Conservation (phyloP, 2,329 filamentous ascomycete species). For the Botrytis aclada region DNA sequence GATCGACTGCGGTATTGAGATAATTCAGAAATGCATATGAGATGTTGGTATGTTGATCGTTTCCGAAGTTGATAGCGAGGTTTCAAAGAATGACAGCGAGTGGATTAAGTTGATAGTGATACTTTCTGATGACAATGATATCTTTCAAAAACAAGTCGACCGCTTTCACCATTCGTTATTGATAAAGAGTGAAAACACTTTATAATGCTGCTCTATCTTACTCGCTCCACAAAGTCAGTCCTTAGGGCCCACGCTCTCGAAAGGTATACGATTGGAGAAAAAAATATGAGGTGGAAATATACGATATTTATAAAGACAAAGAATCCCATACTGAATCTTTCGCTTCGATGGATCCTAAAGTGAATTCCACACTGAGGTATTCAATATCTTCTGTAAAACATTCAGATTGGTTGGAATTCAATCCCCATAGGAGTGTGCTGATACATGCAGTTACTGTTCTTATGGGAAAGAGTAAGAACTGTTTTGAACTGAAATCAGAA, state of each 20-base stretch:
- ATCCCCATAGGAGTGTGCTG: too few relatives aligned
- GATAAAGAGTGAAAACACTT: fast-evolving
- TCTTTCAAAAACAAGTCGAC: not conserved
- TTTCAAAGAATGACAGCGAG: not conserved
- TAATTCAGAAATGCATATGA: too few relatives aligned
- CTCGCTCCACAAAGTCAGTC: not conserved
- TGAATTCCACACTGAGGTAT: not conserved
- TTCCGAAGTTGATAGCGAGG: too few relatives aligned
- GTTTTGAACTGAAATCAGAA: too few relatives aligned
- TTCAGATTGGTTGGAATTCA: not conserved
- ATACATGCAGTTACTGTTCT: too few relatives aligned
- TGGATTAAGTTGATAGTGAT: fast-evolving
- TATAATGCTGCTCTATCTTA: fast-evolving
- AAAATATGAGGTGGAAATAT: not conserved
- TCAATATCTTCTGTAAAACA: not conserved
- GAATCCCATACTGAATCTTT: not conserved
- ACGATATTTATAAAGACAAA: not conserved
- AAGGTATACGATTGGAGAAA: not conserved
- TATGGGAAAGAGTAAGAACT: too few relatives aligned
- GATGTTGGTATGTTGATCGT: too few relatives aligned
- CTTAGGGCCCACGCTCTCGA: not conserved
- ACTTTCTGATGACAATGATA: fast-evolving
- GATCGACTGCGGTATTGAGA: too few relatives aligned
- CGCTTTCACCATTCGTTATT: not conserved
- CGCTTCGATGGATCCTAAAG: fast-evolving